Base-by-base conservation (phyloP, 306 rosid genomes). In the Sindora glabra region DNA sequence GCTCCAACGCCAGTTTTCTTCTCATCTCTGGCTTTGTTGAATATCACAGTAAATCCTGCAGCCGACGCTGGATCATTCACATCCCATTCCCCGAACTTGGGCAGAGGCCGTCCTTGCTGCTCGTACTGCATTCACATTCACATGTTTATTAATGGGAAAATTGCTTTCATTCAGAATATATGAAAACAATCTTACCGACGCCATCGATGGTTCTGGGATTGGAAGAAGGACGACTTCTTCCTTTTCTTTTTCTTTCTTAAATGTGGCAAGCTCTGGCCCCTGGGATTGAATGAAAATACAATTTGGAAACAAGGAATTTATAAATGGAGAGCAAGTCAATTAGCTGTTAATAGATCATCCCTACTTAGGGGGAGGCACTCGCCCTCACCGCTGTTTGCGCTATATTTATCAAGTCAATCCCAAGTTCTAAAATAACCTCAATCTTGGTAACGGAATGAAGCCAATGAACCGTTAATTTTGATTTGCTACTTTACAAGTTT, bases 51-150 rank as follows among this genome's bases (percentile, higher is more conserved):
- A 39, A 79, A 87, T 54, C 95, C 97, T 56, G 85, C 90, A 0
- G 95, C 91, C 12, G 96, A 71, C 2, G 91, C 81, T 0, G 97
- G 97, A 77, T 90, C 78, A 1, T 87, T 87, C 53, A 79, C 95
- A 74, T 90, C 97, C 95, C 97, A 87, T 14, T 90, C 97, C 15
- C 97, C 97, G 30, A 85, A 90, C 44, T 90, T 90, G 0, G 95
- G 96, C 33, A 90, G 62, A 49, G 90, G 69, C 62, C 77, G 73
- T 16, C 75, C 89, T 12, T 41, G 70, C 2, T 77, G n/a, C n/a
- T n/a, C 77, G 48, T 67, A 51, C 86, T 86, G 56, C 78, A 77
- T n/a, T n/a, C n/a, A n/a, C 10, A 56, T 51, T 54, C 54, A 46
- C 15, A 56, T 19, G 37, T n/a, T n/a, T n/a, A n/a, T 18, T 1